Evolutionary conservation across 495 filamentous ascomycete genomes (phyloP), one percentile per base, ranked within the genome.

Genomic region (Hypoxylon subgilvum): DNA sequence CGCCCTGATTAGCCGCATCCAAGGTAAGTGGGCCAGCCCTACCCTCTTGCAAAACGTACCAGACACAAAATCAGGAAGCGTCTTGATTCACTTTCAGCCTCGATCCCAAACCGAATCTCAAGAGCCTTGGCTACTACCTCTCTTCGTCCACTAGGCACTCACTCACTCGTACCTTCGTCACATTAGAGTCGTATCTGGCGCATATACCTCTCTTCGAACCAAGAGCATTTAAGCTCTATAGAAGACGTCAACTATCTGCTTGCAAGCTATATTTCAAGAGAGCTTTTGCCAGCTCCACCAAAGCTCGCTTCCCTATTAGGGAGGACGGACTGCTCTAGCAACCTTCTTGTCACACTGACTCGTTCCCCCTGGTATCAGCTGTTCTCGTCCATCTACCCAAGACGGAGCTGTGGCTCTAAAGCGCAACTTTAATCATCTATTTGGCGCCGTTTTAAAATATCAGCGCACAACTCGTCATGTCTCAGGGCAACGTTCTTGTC

Each of bases 401-500:
- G 23, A 57, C 39, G 14, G 36, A 42, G 46, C 28, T 28, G 32
- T 16, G 36, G 47, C 27, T 42, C 9, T 31, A 53, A 44, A 27
- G 23, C n/a, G 1, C 13, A 36, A 48, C 22, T 36, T 13, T 27
- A 45, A 25, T 34, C 43, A 6, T 22, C 36, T 36, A 25, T 32
- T 27, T 16, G 18, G 19, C 18, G 19, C 34, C 14, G 3, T 31
- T 36, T 42, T 23, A 35, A 13, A 19, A 47, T 39, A 2, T 50
- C 43, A 38, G 27, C 28, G 7, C 52, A 13, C 21, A 28, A 38
- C 21, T 22, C 55, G 63, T n/a, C 42, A 76, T 76, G 75, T 38
- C 61, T 43, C 51, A 48, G n/a, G 27, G 46, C 22, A 77, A 75
- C 13, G 48, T 84, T 17, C 72, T 88, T 39, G 72, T 91, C 47